Conservation (phyloP, 192 early-diverging fungal species). For the Gryganskiella cystojenkinii region DNA sequence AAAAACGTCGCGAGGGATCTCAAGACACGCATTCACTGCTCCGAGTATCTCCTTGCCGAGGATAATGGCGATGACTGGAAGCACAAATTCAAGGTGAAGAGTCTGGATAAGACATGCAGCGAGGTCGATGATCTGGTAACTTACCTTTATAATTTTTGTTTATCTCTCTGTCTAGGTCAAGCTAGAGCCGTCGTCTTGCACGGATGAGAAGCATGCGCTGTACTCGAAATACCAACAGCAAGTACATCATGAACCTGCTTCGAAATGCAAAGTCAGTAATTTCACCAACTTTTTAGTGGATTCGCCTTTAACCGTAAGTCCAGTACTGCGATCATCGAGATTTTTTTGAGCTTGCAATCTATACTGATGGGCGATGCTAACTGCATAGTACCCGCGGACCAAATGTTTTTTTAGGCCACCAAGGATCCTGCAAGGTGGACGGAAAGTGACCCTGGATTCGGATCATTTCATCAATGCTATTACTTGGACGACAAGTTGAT, state of each 20-base stretch:
- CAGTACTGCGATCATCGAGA: too few species aligned
- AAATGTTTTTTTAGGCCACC: slow-evolving; percentile 12
- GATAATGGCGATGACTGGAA: slow-evolving; percentile 41
- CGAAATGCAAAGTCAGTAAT: slow-evolving; percentile 57
- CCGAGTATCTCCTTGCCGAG: slow-evolving; percentile 27
- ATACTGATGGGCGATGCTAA: too few species aligned
- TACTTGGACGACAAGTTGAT: slow-evolving; percentile 82
- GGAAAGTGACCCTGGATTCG: slow-evolving; percentile 60
- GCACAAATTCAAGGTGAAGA: slow-evolving; percentile 35
- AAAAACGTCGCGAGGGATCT: slow-evolving; percentile 38
- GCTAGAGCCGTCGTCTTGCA: slow-evolving; percentile 73
- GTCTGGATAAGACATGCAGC: not conserved
- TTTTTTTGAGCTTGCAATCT: too few species aligned
- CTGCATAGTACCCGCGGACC: too few species aligned
- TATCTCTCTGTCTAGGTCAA: slow-evolving; percentile 51
- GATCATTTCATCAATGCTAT: slow-evolving; percentile 95
- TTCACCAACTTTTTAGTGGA: slow-evolving; percentile 77
- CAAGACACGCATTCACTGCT: slow-evolving; percentile 35
- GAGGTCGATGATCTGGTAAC: slow-evolving; percentile 3
- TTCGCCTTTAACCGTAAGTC: slow-evolving; percentile 71
- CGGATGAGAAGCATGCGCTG: slow-evolving; percentile 78
- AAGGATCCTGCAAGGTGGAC: slow-evolving; percentile 13
- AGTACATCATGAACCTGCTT: slow-evolving; percentile 82
- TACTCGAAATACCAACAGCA: slow-evolving; percentile 84
- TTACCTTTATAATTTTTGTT: slow-evolving; percentile 2